Evolutionary conservation across 768 basidiomycete genomes (phyloP).

Genomic region (Tubosaeta sp.): DNA sequence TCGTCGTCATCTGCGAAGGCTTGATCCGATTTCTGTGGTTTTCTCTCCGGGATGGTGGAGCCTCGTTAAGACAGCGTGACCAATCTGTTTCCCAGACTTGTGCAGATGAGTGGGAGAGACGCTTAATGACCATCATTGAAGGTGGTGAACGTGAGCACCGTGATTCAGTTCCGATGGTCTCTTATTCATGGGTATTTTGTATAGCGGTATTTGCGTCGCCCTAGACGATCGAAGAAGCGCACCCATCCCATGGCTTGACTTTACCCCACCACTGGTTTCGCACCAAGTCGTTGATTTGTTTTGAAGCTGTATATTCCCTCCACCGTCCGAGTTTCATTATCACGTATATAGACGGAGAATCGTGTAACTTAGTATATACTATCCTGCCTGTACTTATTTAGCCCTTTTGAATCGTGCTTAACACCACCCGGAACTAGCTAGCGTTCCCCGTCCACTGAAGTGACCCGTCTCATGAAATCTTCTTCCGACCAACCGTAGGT

Average conservation of each 20-base stretch:
- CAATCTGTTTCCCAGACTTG: conserved; percentile 13
- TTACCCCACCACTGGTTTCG: neutral
- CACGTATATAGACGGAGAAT: neutral
- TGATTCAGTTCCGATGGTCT: neutral
- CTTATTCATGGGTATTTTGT: neutral
- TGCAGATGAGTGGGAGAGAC: conserved; percentile 16
- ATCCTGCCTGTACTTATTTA: neutral
- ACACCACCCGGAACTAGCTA: no score
- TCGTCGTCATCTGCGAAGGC: conserved; percentile 19
- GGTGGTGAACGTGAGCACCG: conserved; percentile 20
- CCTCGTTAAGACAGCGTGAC: conserved; percentile 14
- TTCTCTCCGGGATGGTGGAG: conserved; percentile 26
- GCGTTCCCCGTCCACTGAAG: no score
- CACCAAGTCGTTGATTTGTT: neutral
- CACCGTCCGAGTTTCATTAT: neutral
- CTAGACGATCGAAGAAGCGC: neutral
- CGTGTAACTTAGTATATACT: neutral
- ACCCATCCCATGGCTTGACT: no score
- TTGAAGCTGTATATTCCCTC: neutral
- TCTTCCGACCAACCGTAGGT: conserved; percentile 65
- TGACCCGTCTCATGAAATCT: conserved; percentile 31
- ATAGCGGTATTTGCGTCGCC: conserved; percentile 3
- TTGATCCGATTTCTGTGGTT: conserved; percentile 29
- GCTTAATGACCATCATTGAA: conserved; percentile 12
- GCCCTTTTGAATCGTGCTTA: no score